Conservation (phyloP, 441 rosid genomes). For the Erodium trifolium region DNA sequence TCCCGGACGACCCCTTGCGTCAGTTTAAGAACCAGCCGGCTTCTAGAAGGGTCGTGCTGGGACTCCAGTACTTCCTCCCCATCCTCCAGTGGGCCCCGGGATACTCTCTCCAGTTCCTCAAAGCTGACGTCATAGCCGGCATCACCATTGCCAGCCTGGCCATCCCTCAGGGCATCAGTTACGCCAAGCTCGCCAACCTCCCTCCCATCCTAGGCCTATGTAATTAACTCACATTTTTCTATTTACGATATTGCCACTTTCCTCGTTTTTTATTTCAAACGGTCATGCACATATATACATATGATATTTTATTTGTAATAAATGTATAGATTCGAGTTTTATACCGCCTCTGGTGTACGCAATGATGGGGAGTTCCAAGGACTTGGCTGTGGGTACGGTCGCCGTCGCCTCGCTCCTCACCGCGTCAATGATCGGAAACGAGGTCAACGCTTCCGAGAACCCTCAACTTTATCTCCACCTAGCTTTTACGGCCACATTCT, state of each 20-base stretch:
- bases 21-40: conserved; percentile 33
- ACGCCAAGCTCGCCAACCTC: conserved; percentile 64
- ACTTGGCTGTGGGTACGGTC: conserved; percentile 72
- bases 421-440: conserved; percentile 34
- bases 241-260: no score
- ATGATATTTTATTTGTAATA: no score
- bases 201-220: conserved; percentile 86
- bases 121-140: conserved; percentile 73
- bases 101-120: conserved; percentile 36
- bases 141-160: conserved; percentile 88
- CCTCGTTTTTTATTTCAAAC: no score
- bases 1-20: conserved; percentile 72
- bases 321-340: conserved; percentile 65
- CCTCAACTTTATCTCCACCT: conserved; percentile 56
- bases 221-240: conserved; percentile 15
- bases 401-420: conserved; percentile 70
- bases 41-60: conserved; percentile 20
- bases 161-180: conserved; percentile 73
- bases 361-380: conserved; percentile 68
- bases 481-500: conserved; percentile 57
- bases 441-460: conserved; percentile 29
- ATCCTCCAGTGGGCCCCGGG: conserved; percentile 66
- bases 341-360: conserved; percentile 72
- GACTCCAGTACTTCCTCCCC: conserved; percentile 57
- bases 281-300: no score